phyloP scores from a whole-genome alignment of 2,329 filamentous ascomycete genomes.

The Verruconis gallopava region DNA sequence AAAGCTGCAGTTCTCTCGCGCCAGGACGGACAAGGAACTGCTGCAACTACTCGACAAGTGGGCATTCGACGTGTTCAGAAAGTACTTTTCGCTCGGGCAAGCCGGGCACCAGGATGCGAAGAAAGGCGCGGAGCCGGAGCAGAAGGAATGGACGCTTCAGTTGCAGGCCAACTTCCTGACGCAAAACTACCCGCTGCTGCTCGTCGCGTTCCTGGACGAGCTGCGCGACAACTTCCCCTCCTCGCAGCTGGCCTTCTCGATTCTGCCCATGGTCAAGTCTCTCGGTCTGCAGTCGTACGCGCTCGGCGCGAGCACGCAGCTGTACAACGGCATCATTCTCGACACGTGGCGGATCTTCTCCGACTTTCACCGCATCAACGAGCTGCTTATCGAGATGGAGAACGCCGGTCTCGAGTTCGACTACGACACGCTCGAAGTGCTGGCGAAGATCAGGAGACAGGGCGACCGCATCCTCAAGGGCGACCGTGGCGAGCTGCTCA shows the following conservation, averaged over 20 bases:
- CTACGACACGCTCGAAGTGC: constrained; percentile 28
- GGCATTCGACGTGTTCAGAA: neutral
- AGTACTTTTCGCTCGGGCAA: neutral
- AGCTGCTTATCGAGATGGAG: constrained; percentile 53
- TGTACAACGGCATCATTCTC: constrained; percentile 55
- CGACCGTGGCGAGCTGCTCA: constrained; percentile 16
- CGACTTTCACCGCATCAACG: constrained; percentile 42
- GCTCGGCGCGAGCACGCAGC: constrained; percentile 53
- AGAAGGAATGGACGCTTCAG: neutral
- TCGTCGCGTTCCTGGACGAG: constrained; percentile 43
- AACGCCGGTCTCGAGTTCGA: constrained; percentile 48
- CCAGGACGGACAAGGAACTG: neutral
- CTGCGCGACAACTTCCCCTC: constrained; percentile 47
- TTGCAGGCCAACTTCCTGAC: constrained; percentile 40
- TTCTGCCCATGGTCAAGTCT: constrained; percentile 55
- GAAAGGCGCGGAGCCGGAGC: neutral
- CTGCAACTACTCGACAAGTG: neutral
- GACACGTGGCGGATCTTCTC: constrained; percentile 49
- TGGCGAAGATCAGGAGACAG: constrained; percentile 24
- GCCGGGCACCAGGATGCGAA: neutral
- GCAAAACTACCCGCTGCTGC: constrained; percentile 49
- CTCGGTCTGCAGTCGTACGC: constrained; percentile 59
- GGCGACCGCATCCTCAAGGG: constrained; percentile 16
- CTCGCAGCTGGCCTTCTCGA: constrained; percentile 45
- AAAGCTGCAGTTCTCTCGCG: neutral